Evolutionary conservation across 2,329 filamentous ascomycete species (phyloP).

Genomic region (Rachicladosporium sp.): DNA sequence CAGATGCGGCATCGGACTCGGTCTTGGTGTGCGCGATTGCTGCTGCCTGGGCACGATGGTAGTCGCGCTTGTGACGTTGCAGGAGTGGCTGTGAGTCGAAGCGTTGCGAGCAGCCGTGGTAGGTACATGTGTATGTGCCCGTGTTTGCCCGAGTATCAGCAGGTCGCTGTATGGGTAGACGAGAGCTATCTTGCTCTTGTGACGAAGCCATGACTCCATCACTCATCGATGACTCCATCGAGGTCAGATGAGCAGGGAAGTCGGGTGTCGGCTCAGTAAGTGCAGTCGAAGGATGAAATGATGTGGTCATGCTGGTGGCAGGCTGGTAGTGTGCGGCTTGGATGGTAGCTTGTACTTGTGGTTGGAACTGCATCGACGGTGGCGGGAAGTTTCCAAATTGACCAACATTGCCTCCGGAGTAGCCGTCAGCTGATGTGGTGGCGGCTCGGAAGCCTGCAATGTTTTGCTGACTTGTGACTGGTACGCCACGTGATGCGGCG

Average conservation of each 20-base stretch:
- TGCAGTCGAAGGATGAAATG: conserved; percentile 10
- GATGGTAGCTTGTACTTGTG: conserved; percentile 12
- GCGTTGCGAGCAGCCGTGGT: conserved; percentile 69
- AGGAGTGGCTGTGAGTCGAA: conserved; percentile 80
- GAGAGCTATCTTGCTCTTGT: conserved; percentile 23
- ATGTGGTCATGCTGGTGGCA: conserved; percentile 18
- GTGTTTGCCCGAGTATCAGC: conserved; percentile 56
- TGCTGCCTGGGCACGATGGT: conserved; percentile 55
- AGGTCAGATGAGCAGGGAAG: conserved; percentile 47
- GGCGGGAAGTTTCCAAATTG: conserved; percentile 12
- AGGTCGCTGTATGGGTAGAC: conserved; percentile 39
- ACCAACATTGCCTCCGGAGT: conserved; percentile 13
- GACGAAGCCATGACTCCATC: conserved; percentile 37
- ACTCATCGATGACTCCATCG: conserved; percentile 49
- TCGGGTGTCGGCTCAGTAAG: conserved; percentile 37
- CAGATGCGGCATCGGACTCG: conserved; percentile 24
- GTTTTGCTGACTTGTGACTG: conserved; percentile 26
- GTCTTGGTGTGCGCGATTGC: conserved; percentile 9
- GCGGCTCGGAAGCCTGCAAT: conserved; percentile 36
- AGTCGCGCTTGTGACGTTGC: conserved; percentile 92
- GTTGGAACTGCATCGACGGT: conserved; percentile 13
- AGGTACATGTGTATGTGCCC: conserved; percentile 92
- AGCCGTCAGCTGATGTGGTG: conserved; percentile 24
- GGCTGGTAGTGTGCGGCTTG: conserved; percentile 16
- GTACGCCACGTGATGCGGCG: conserved; percentile 31